phyloP scores from a whole-genome alignment of 495 filamentous ascomycete genomes.

The Cairneyella variabilis region DNA sequence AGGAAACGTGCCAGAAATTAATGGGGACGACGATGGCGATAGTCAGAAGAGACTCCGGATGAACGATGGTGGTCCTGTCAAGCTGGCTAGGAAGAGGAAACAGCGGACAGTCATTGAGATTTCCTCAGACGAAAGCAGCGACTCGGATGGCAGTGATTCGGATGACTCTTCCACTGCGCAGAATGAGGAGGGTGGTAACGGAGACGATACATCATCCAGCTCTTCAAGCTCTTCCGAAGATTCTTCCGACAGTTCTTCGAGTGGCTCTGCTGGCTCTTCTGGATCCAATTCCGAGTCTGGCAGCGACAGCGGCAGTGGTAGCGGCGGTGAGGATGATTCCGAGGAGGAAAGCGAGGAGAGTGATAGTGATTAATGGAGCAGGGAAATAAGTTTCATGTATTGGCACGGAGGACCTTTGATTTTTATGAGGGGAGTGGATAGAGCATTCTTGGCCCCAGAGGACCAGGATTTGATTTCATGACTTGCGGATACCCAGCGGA shows the following conservation, averaged over 20 bases:
- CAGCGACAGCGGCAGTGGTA: no score
- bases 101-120: conserved; percentile 20
- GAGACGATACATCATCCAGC: conserved; percentile 8
- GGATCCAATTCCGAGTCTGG: conserved; percentile 6
- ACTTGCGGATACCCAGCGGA: no score
- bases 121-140: conserved; percentile 8
- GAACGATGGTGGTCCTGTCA: conserved; percentile 21
- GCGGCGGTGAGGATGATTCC: conserved; percentile 5
- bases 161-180: conserved; percentile 4
- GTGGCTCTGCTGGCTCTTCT: conserved; percentile 18
- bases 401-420: no score
- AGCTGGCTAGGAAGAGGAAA: conserved; percentile 23
- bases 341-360: conserved; percentile 14
- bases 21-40: conserved; percentile 9
- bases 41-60: conserved; percentile 13
- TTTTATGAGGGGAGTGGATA: no score
- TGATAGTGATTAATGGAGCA: conserved; percentile 8
- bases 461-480: not conserved
- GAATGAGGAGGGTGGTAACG: not conserved
- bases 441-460: no score
- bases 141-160: conserved; percentile 14
- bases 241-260: not conserved
- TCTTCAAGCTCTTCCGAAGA: not conserved
- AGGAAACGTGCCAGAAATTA: not conserved
- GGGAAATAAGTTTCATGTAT: no score